Base-by-base conservation (phyloP, 192 early-diverging fungal genomes). In the Mortierella hygrophila region DNA sequence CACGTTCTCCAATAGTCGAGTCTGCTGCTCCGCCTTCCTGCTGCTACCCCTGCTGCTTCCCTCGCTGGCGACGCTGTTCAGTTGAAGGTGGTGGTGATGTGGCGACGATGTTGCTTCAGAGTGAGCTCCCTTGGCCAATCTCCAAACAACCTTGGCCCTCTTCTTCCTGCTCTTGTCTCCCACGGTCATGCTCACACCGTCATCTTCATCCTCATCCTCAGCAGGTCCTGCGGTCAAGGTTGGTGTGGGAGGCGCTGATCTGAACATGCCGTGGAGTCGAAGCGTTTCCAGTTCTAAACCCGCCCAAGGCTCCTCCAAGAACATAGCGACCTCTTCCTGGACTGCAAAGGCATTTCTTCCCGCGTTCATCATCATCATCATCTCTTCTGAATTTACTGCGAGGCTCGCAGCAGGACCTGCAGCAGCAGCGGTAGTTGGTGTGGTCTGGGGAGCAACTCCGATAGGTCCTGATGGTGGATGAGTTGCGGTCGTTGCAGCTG, bases 261-360 rank as follows among this genome's bases (percentile, higher is more conserved):
- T 65, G 54, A 52, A 29, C 20, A 80, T 57, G 44, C 79, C 79
- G 32, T 35, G 55, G 42, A 80, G 29, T n/a, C 29, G 8, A 23
- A 80, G 72, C 2, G 37, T 38, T 13, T 68, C 72, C 79, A 80
- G 21, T 1, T 74, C 79, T 44, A 54, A 7, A 21, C 38, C 44
- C 32, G 44, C 57, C 79, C 79, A 80, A 57, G 71, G 79, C 20
- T 80, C 79, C n/a, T 73, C 42, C 26, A 80, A 40, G 35, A 80
- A 80, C 37, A 72, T 44, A 49, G 57, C 57, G 42, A 80, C 38
- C 44, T 80, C 79, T 10, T 80, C 72, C 41, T 71, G 68, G 52
- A 78, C 32, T 65, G 60, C 26, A 65, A 32, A 65, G 60, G 60
- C 26, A 11, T 32, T 65, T 32, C 60, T 65, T 32, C 60, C 60